phyloP scores from a whole-genome alignment of 345 rosid species.

The Eutrema heterophyllum region DNA sequence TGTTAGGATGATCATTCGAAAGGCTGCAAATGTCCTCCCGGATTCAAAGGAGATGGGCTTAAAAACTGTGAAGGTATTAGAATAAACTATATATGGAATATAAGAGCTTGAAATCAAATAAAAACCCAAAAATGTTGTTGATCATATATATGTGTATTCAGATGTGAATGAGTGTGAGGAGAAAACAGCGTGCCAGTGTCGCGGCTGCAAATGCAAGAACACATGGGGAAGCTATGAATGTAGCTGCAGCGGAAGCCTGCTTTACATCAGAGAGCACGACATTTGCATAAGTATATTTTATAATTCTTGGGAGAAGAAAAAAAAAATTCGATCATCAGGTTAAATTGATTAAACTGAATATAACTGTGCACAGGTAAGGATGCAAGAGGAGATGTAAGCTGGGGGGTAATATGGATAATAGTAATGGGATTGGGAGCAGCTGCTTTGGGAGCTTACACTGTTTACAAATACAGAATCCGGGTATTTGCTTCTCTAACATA shows the following conservation, averaged over 20 bases:
- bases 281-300: slow-evolving; percentile 58
- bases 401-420: slow-evolving; percentile 89
- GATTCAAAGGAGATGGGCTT: slow-evolving; percentile 82
- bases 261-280: slow-evolving; percentile 80
- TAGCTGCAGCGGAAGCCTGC: slow-evolving; percentile 58
- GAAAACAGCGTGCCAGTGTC: slow-evolving; percentile 64
- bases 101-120: not conserved
- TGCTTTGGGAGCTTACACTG: slow-evolving; percentile 77
- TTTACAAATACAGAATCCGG: slow-evolving; percentile 87
- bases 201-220: slow-evolving; percentile 52
- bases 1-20: slow-evolving; percentile 56
- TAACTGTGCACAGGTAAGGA: slow-evolving; percentile 12
- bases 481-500: slow-evolving; percentile 30
- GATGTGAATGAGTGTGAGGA: slow-evolving; percentile 75
- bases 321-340: too few relatives aligned
- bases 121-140: not conserved
- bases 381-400: slow-evolving; percentile 41
- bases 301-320: too few relatives aligned
- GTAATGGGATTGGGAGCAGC: slow-evolving; percentile 68
- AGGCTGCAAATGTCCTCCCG: slow-evolving; percentile 82
- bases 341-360: not conserved
- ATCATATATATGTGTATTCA: not conserved
- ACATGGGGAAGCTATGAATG: slow-evolving; percentile 94
- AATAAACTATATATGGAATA: not conserved
- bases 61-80: slow-evolving; percentile 63